phyloP scores from a whole-genome alignment of 2,329 filamentous ascomycete genomes.

The Thielaviopsis musarum region DNA sequence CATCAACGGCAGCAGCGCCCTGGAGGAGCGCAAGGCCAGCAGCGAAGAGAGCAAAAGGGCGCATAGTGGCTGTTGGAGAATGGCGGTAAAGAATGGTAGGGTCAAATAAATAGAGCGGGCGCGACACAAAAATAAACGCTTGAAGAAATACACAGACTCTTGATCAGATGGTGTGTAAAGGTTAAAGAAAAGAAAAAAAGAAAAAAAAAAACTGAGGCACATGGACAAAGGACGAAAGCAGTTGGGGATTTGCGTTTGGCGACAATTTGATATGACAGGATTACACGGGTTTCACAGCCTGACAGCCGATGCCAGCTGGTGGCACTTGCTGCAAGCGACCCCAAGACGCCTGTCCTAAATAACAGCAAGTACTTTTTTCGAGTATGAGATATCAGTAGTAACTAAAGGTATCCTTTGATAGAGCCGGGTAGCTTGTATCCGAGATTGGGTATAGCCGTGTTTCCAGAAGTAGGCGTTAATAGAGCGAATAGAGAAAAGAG shows the following conservation, averaged over 20 bases:
- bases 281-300: background rate
- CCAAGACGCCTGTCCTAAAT: background rate
- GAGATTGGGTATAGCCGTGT: too few relatives aligned
- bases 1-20: conserved; percentile 43
- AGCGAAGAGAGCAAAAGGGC: conserved; percentile 35
- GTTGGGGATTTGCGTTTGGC: background rate
- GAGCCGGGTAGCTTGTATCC: too few relatives aligned
- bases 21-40: conserved; percentile 41
- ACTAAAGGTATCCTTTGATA: background rate
- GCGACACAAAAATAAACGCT: background rate
- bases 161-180: background rate
- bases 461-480: too few relatives aligned
- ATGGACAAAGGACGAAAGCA: background rate
- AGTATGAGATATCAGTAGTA: background rate
- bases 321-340: background rate
- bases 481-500: too few relatives aligned
- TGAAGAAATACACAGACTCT: background rate
- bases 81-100: background rate
- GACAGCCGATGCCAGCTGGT: background rate
- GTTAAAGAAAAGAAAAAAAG: background rate
- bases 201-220: background rate
- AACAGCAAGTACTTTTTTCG: background rate
- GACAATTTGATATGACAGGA: background rate
- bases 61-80: conserved; percentile 36
- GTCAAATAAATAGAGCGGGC: too few relatives aligned